Evolutionary conservation across 2,329 filamentous ascomycete genomes (phyloP).

Genomic region (Penicillium glabrum): DNA sequence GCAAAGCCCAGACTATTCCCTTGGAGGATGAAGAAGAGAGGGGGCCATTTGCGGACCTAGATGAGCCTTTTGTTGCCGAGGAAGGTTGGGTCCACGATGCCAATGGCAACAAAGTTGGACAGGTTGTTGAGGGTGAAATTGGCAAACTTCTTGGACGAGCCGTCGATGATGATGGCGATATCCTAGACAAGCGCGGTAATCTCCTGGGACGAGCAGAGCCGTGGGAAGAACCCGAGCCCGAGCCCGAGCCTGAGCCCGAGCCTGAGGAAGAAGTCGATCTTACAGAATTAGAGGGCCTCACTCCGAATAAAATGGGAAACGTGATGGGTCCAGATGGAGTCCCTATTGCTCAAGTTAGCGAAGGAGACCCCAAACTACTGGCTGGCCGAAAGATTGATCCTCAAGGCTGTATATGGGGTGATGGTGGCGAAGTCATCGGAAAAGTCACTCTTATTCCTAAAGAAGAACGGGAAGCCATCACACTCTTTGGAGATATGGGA

Average conservation of each 20-base stretch:
- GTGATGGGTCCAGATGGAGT: not conserved
- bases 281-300: not conserved
- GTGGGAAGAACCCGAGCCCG: not conserved
- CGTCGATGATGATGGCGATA: not conserved
- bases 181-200: not conserved
- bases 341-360: not conserved
- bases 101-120: constrained; percentile 34
- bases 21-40: constrained; percentile 39
- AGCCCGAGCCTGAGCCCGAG: not conserved
- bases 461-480: not conserved
- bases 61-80: constrained; percentile 45
- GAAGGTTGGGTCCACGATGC: constrained; percentile 49
- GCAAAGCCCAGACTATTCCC: constrained; percentile 29
- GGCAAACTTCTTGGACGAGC: not conserved
- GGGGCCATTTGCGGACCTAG: constrained; percentile 42
- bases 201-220: not conserved
- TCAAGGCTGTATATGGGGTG: not conserved
- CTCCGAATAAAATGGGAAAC: not conserved
- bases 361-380: not conserved
- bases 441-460: not conserved
- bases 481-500: not conserved
- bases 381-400: not conserved
- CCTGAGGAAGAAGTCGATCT: not conserved
- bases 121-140: not conserved
- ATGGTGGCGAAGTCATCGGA: not conserved